Percentiles rank a stretch among this genome's conserved stretches.
Conservation (phyloP, 208 protist species). For the Leishmania amazonensis region DNA sequence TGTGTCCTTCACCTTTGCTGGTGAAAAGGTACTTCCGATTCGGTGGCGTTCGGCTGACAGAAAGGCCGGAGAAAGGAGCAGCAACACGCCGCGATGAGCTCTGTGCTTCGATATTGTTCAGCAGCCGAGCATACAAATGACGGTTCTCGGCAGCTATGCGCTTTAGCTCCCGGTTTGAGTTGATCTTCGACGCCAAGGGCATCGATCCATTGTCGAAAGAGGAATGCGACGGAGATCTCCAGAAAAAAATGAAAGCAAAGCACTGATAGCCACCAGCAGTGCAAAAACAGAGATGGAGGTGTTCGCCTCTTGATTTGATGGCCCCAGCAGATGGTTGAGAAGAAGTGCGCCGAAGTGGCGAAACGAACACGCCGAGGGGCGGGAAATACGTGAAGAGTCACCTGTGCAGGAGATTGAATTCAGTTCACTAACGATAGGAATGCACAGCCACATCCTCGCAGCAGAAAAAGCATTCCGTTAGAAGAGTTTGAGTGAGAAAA, state of each 20-base stretch:
- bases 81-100: constrained; percentile 9
- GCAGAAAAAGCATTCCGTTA: no score
- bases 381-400: background rate
- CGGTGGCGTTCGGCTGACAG: no score
- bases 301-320: background rate
- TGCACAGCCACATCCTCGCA: background rate
- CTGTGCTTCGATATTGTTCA: constrained; percentile 21
- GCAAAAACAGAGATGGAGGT: background rate
- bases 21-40: background rate
- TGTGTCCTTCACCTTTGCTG: no score
- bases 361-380: background rate
- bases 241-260: background rate
- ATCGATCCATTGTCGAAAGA: constrained; percentile 10
- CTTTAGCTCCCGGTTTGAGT: constrained; percentile 40
- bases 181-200: constrained; percentile 34
- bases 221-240: background rate
- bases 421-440: no score
- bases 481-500: background rate
- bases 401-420: background rate
- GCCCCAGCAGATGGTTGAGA: background rate
- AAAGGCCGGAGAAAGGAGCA: background rate
- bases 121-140: constrained; percentile 43
- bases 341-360: background rate
- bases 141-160: constrained; percentile 42
- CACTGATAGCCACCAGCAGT: background rate